Percentiles rank a stretch among this genome's conserved stretches.
Conservation (phyloP, 2,329 filamentous ascomycete genomes). For the Aspergillus tubingensis region DNA sequence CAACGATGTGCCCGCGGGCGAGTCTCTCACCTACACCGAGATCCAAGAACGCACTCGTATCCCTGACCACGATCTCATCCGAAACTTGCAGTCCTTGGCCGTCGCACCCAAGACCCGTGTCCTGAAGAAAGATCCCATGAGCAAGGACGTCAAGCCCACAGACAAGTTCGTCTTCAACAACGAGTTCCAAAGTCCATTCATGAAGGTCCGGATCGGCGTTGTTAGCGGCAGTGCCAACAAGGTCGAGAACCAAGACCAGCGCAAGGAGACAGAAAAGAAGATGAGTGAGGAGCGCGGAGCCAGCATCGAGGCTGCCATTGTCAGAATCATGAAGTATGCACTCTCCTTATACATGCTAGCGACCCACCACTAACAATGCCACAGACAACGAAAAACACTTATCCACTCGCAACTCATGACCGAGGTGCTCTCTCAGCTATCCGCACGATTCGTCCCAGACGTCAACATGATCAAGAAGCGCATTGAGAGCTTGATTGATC, state of each 20-base stretch:
- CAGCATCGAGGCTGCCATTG: slow-evolving; percentile 55
- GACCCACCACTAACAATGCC: slow-evolving; percentile 1
- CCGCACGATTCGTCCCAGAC: slow-evolving; percentile 52
- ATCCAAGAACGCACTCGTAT: slow-evolving; percentile 84
- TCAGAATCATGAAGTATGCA: slow-evolving; percentile 49
- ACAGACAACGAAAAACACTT: slow-evolving; percentile 51
- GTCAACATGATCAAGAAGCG: slow-evolving; percentile 56
- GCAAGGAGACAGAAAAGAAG: slow-evolving; percentile 54
- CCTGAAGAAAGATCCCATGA: slow-evolving; percentile 75
- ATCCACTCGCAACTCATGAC: slow-evolving; percentile 52
- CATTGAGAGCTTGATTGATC: slow-evolving; percentile 56
- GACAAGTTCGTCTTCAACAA: slow-evolving; percentile 84
- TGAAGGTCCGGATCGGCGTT: slow-evolving; percentile 87
- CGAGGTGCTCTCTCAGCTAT: slow-evolving; percentile 53
- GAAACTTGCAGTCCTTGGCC: slow-evolving; percentile 78
- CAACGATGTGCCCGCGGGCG: slow-evolving; percentile 66
- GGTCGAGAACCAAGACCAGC: slow-evolving; percentile 71
- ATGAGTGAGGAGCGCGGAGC: slow-evolving; percentile 52
- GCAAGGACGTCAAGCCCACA: slow-evolving; percentile 71
- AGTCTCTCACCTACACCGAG: slow-evolving; percentile 66
- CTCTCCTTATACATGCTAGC: too few species aligned
- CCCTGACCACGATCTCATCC: slow-evolving; percentile 69
- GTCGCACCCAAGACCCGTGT: slow-evolving; percentile 82
- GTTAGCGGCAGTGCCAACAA: slow-evolving; percentile 76
- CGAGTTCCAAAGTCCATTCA: slow-evolving; percentile 75